A percentile compares a stretch with the other conserved stretches of the same genome.
phyloP scores from a whole-genome alignment of 2,329 filamentous ascomycete genomes.

The Sporothrix dimorphospora region DNA sequence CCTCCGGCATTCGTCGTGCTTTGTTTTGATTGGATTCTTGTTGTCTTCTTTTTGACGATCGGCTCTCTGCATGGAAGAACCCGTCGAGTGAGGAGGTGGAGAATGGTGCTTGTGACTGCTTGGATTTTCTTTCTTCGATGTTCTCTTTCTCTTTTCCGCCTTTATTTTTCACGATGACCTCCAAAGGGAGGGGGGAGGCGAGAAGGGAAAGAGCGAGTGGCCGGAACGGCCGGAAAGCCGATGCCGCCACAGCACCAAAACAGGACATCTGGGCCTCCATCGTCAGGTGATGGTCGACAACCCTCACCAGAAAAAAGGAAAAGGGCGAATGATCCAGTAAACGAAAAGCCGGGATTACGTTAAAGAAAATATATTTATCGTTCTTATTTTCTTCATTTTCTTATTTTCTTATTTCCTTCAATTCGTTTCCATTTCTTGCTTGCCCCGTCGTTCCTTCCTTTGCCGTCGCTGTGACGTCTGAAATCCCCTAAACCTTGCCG shows the following conservation, averaged over 20 bases:
- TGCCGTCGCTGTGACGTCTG: not conserved
- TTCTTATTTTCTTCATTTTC: not conserved
- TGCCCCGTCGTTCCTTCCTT: constrained; percentile 1
- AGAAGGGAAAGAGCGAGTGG: not conserved
- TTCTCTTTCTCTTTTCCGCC: not conserved
- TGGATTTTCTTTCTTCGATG: not conserved
- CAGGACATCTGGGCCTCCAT: not conserved
- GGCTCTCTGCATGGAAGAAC: not conserved
- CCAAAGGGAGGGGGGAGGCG: not conserved
- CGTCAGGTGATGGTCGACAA: constrained; percentile 22
- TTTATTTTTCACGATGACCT: not conserved
- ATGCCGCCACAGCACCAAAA: constrained; percentile 7
- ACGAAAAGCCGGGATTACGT: not conserved
- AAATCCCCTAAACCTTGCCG: not conserved
- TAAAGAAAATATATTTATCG: not conserved
- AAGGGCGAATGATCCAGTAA: not conserved
- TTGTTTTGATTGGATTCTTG: not conserved
- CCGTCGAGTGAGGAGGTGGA: not conserved
- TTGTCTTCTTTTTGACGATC: not conserved
- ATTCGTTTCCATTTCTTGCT: not conserved
- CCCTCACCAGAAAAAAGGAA: not conserved
- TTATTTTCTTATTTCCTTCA: not conserved
- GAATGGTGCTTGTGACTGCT: constrained; percentile 13
- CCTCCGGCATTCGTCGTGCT: constrained; percentile 22
- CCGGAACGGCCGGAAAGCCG: constrained; percentile 15